A percentile compares a stretch with the other conserved stretches of the same genome.
phyloP scores from a whole-genome alignment of 2,329 filamentous ascomycete species.

The Aspergillus fumigatus region DNA sequence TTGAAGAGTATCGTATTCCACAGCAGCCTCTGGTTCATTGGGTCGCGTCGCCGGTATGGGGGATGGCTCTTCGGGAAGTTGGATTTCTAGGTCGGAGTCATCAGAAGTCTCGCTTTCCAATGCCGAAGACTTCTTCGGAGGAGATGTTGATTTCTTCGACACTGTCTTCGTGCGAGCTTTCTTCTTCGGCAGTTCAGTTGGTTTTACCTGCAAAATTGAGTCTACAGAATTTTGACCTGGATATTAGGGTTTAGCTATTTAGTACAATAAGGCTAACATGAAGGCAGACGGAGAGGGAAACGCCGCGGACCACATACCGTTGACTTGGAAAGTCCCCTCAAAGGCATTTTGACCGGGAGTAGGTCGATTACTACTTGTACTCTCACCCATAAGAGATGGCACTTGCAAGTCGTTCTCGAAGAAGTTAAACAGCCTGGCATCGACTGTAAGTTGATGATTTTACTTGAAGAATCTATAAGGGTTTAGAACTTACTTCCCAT shows the following conservation, averaged over 20 bases:
- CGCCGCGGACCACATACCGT: background rate
- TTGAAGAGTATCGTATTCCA: constrained; percentile 57
- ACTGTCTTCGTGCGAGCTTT: constrained; percentile 20
- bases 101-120: constrained; percentile 49
- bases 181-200: constrained; percentile 14
- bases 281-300: background rate
- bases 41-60: constrained; percentile 52
- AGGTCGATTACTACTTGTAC: background rate
- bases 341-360: background rate
- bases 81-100: constrained; percentile 48
- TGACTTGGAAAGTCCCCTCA: background rate
- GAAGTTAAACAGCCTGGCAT: constrained; percentile 1
- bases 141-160: constrained; percentile 17
- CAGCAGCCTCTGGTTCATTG: constrained; percentile 48
- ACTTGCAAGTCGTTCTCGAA: constrained; percentile 3
- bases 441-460: background rate
- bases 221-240: constrained; percentile 11
- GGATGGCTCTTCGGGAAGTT: constrained; percentile 49
- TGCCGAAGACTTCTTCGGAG: constrained; percentile 36
- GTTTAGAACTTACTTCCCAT: constrained; percentile 22
- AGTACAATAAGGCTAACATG: background rate
- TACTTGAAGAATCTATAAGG: background rate
- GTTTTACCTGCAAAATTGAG: constrained; percentile 10
- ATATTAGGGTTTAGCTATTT: background rate
- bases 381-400: background rate